Conservation (phyloP, 2,329 filamentous ascomycete species). For the Colletotrichum limetticola region DNA sequence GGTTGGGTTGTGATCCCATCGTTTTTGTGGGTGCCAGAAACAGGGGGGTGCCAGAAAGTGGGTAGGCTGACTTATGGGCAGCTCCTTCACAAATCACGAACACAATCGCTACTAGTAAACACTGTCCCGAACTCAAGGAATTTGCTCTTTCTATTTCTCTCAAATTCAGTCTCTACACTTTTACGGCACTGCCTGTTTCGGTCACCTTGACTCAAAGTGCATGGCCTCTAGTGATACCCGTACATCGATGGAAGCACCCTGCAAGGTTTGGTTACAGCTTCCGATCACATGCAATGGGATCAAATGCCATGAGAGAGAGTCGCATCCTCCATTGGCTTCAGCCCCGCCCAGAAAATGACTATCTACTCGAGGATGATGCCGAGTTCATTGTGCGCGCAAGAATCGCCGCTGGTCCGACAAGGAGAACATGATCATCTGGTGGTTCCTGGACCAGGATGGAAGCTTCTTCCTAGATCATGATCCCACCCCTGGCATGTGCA, state of each 20-base stretch:
- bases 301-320: too few relatives aligned
- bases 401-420: not conserved
- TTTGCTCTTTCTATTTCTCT: too few relatives aligned
- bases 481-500: constrained; percentile 29
- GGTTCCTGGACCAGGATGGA: not conserved
- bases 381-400: not conserved
- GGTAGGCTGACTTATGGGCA: too few relatives aligned
- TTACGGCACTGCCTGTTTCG: not conserved
- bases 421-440: not conserved
- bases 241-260: not conserved
- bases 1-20: too few relatives aligned
- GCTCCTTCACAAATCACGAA: too few relatives aligned
- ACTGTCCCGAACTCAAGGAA: too few relatives aligned
- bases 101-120: too few relatives aligned
- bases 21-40: too few relatives aligned
- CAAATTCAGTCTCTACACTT: too few relatives aligned
- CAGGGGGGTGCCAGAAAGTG: too few relatives aligned
- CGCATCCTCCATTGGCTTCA: not conserved
- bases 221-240: too few relatives aligned
- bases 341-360: not conserved
- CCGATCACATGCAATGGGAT: not conserved
- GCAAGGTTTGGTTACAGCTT: not conserved
- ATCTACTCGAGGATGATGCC: not conserved
- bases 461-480: not conserved
- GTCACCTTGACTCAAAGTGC: too few relatives aligned